Evolutionary conservation across 176 grass and related monocot genomes (phyloP).

Genomic region (Microstegium vimineum): DNA sequence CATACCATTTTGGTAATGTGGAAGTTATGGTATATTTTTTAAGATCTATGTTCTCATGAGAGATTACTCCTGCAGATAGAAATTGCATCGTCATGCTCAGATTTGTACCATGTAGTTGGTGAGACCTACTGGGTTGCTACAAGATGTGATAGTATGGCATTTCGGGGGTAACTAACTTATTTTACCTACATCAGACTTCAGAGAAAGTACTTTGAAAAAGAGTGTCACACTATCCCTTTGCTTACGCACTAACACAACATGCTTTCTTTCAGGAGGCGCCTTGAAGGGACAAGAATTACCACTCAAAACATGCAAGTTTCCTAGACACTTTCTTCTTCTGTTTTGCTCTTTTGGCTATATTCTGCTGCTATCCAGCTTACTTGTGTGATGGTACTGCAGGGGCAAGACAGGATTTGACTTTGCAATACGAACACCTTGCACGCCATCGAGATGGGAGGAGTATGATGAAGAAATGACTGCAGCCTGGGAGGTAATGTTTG

Average conservation of each 20-base stretch:
- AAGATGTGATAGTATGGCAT: slow-evolving; percentile 72
- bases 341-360: neutral
- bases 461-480: slow-evolving; percentile 86
- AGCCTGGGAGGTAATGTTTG: slow-evolving; percentile 77
- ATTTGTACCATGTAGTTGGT: slow-evolving; percentile 77
- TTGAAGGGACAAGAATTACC: slow-evolving; percentile 99
- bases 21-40: slow-evolving; percentile 17
- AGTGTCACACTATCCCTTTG: slow-evolving; percentile 1
- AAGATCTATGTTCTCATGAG: slow-evolving; percentile 21
- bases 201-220: neutral
- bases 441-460: slow-evolving; percentile 92
- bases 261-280: slow-evolving; percentile 74
- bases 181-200: neutral
- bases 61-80: slow-evolving; percentile 63
- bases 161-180: slow-evolving; percentile 62
- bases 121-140: slow-evolving; percentile 94
- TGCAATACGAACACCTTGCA: slow-evolving; percentile 95
- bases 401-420: slow-evolving; percentile 91
- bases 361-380: slow-evolving; percentile 5
- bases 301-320: slow-evolving; percentile 73
- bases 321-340: neutral
- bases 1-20: neutral
- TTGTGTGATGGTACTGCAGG: slow-evolving; percentile 42
- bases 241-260: slow-evolving; percentile 39
- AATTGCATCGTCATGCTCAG: slow-evolving; percentile 77